phyloP scores from a whole-genome alignment of 2,329 filamentous ascomycete species.

The Colletotrichum viniferum region DNA sequence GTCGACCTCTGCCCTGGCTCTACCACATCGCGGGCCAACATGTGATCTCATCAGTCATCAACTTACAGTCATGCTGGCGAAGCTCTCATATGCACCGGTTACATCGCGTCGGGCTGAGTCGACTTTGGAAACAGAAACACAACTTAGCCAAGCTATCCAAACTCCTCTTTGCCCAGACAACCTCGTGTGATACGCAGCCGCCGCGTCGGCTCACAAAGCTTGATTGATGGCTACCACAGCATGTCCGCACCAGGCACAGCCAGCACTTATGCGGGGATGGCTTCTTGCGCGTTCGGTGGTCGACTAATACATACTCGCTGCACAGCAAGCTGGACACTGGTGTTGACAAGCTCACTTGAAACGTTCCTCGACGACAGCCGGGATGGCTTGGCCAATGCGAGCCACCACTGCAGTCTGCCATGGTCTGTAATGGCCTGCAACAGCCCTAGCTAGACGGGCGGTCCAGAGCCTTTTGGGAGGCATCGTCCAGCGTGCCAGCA shows the following conservation, averaged over 20 bases:
- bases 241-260: not conserved
- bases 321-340: not conserved
- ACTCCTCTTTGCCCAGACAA: not conserved
- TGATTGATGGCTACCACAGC: not conserved
- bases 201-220: constrained; percentile 12
- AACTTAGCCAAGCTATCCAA: not conserved
- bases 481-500: not conserved
- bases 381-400: constrained; percentile 7
- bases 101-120: not conserved
- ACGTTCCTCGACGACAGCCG: constrained; percentile 1
- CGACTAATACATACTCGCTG: not conserved
- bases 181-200: not conserved
- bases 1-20: not conserved
- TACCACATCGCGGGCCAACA: not conserved
- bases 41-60: not conserved
- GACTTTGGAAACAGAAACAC: not conserved
- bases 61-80: not conserved
- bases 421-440: not conserved
- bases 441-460: not conserved
- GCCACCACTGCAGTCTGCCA: not conserved
- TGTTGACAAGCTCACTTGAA: constrained; percentile 3
- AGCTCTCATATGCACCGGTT: not conserved
- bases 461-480: not conserved
- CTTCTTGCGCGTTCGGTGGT: not conserved
- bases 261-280: not conserved